These are phyloP conservation scores for Globisporangium orthogonon DNA, from an alignment of 352 stramenopile genomes.

Conservation along the genomic window DNA sequence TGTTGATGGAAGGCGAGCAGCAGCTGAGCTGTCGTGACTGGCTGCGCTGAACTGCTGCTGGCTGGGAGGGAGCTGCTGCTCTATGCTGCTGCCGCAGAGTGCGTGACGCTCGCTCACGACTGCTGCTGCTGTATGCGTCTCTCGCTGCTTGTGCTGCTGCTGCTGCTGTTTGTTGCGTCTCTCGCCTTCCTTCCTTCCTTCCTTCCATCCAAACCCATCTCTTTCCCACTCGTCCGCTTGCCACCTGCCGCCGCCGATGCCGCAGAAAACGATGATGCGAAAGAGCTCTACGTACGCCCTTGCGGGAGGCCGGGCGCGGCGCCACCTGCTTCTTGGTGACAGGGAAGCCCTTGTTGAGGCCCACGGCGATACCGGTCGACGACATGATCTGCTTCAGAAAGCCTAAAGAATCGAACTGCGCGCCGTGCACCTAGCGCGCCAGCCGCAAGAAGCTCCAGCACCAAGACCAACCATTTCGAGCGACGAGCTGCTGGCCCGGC, in stretches of 20 bases:
- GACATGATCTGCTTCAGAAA: slow-evolving; percentile 87
- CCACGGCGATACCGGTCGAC: slow-evolving; percentile 89
- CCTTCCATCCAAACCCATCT: not conserved
- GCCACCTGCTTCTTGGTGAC: slow-evolving; percentile 90
- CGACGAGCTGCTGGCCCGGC: no score
- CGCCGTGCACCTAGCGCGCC: slow-evolving; percentile 1
- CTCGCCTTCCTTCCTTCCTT: not conserved
- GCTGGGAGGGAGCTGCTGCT: not conserved
- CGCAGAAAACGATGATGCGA: not conserved
- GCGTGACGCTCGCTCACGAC: not conserved
- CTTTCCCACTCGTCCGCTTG: not conserved
- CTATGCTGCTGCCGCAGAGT: not conserved
- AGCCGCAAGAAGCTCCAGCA: not conserved
- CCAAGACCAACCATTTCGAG: slow-evolving; percentile 19
- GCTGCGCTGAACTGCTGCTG: not conserved
- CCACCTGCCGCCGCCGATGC: not conserved
- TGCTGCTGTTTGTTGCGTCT: not conserved
- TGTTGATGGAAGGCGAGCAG: no score
- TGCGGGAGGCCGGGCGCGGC: slow-evolving; percentile 74
- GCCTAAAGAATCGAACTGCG: slow-evolving; percentile 82
- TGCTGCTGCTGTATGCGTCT: no score
- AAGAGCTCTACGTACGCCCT: slow-evolving; percentile 78
- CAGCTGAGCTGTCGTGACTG: no score
- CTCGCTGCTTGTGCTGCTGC: not conserved
- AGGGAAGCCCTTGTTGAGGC: slow-evolving; percentile 91